A percentile compares a stretch with the other conserved stretches of the same genome.
phyloP scores from a whole-genome alignment of 2,329 filamentous ascomycete genomes.

The Phaeophleospora eucalypticola region DNA sequence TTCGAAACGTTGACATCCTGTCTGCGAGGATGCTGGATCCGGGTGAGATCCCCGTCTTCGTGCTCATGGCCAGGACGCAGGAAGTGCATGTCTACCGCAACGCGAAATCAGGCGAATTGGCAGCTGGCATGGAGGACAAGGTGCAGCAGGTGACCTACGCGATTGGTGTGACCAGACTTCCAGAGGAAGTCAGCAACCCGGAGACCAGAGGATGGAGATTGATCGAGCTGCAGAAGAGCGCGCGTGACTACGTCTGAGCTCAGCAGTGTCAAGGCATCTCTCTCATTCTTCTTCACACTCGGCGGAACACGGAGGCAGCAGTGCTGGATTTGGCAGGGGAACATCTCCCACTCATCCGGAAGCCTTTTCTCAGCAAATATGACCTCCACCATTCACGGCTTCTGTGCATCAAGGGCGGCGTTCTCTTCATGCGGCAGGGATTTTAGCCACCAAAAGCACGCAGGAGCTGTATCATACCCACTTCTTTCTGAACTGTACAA shows the following conservation, averaged over 20 bases:
- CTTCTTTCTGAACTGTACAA: too few species aligned
- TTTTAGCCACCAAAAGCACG: too few species aligned
- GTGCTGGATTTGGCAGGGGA: not conserved
- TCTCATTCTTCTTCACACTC: not conserved
- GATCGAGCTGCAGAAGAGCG: conserved; percentile 98
- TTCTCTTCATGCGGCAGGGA: not conserved
- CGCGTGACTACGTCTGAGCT: conserved; percentile 74
- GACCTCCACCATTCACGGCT: not conserved
- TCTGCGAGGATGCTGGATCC: conserved; percentile 77
- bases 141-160: conserved; percentile 98
- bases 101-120: conserved; percentile 80
- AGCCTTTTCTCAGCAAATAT: not conserved
- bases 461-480: too few species aligned
- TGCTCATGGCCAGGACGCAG: conserved; percentile 92
- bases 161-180: conserved; percentile 88
- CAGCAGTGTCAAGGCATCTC: not conserved
- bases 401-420: not conserved
- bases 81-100: conserved; percentile 97
- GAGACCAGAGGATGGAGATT: conserved; percentile 96
- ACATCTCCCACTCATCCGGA: not conserved
- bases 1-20: conserved; percentile 85
- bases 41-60: conserved; percentile 89
- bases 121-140: conserved; percentile 97
- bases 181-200: conserved; percentile 93
- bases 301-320: not conserved